Evolutionary conservation across 768 basidiomycete genomes (phyloP).

Genomic region (Jaapia argillacea): DNA sequence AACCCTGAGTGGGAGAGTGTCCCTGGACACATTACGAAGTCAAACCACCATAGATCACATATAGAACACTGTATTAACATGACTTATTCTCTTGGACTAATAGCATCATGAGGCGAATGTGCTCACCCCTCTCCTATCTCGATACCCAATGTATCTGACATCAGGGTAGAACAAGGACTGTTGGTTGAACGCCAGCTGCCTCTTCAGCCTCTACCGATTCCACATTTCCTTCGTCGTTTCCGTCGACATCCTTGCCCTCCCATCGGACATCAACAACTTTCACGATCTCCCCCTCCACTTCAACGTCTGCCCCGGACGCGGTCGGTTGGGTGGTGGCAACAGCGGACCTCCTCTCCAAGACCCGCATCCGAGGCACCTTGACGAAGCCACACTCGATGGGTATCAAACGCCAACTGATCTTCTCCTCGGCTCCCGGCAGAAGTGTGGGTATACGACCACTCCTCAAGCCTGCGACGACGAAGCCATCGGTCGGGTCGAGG

Average conservation of each 20-base stretch:
- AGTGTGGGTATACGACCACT: slow-evolving; percentile 58
- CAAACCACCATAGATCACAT: no score
- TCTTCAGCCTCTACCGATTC: neutral
- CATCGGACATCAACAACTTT: slow-evolving; percentile 43
- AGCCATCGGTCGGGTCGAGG: slow-evolving; percentile 52
- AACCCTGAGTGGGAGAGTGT: no score
- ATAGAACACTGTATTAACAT: no score
- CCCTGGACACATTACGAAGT: no score
- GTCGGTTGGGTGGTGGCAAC: slow-evolving; percentile 8
- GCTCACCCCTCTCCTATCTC: no score
- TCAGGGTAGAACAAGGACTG: neutral
- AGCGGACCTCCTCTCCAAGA: slow-evolving; percentile 39
- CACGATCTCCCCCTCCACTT: slow-evolving; percentile 35
- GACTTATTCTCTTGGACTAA: no score
- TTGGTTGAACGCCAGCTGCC: neutral
- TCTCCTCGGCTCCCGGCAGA: slow-evolving; percentile 64
- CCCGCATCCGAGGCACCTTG: slow-evolving; percentile 49
- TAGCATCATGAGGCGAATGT: no score
- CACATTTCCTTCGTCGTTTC: neutral
- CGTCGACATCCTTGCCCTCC: slow-evolving; percentile 19
- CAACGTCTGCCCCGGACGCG: slow-evolving; percentile 18
- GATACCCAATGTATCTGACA: no score
- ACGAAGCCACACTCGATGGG: slow-evolving; percentile 69
- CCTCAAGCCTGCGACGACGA: slow-evolving; percentile 72
- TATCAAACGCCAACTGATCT: slow-evolving; percentile 55